A percentile compares a stretch with the other conserved stretches of the same genome.
Evolutionary conservation across 768 basidiomycete species (phyloP).

Genomic region (Lactarius tabidus): DNA sequence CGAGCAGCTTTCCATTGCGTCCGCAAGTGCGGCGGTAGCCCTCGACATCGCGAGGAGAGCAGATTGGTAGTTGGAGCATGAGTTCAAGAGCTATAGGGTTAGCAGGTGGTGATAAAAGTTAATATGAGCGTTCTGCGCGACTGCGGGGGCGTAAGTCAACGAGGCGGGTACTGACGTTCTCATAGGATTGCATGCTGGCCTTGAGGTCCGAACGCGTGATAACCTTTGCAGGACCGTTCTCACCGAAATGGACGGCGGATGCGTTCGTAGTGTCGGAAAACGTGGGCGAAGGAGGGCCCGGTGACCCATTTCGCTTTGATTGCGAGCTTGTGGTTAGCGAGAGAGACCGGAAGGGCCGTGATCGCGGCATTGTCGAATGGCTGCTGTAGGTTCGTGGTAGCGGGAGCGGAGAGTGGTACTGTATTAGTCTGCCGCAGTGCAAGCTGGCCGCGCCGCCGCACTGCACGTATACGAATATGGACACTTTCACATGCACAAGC

Average conservation of each 20-base stretch:
- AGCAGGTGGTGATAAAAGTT: background rate
- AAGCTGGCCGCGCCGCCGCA: background rate
- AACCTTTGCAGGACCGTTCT: conserved; percentile 71
- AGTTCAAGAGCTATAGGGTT: conserved; percentile 58
- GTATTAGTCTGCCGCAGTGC: background rate
- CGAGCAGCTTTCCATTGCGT: conserved; percentile 80
- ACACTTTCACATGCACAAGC: background rate
- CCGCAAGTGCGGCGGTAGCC: conserved; percentile 80
- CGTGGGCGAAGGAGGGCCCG: conserved; percentile 74
- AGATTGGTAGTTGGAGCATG: conserved; percentile 74
- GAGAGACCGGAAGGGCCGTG: conserved; percentile 55
- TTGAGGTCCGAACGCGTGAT: conserved; percentile 79
- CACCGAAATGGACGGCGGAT: conserved; percentile 73
- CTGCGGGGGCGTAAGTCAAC: background rate
- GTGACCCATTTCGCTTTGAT: conserved; percentile 41
- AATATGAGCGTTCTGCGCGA: conserved; percentile 1
- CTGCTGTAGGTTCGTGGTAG: background rate
- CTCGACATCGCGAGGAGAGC: conserved; percentile 79
- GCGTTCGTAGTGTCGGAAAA: conserved; percentile 78
- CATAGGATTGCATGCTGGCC: conserved; percentile 72
- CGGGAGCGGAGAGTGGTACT: background rate
- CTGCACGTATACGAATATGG: background rate
- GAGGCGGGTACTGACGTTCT: conserved; percentile 53
- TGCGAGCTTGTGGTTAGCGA: conserved; percentile 34
- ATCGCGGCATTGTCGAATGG: conserved; percentile 41